phyloP scores from a whole-genome alignment of 495 filamentous ascomycete genomes.

The Pseudoneurospora amorphoporcata region DNA sequence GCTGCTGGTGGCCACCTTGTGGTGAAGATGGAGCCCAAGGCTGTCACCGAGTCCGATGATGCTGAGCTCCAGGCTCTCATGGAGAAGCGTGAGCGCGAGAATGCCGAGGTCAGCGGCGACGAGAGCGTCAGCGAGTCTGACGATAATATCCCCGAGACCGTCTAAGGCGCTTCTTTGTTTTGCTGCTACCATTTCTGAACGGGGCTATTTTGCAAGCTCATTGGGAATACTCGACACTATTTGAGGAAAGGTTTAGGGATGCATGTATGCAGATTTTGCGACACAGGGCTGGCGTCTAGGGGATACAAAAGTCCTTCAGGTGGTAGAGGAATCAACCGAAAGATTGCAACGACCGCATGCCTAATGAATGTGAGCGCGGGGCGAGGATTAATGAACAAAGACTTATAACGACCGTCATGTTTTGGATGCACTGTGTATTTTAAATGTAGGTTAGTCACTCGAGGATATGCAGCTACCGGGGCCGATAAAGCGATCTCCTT shows the following conservation, averaged over 20 bases:
- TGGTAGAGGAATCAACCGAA: conserved; percentile 4
- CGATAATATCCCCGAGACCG: conserved; percentile 50
- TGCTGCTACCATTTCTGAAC: background rate
- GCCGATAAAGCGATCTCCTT: background rate
- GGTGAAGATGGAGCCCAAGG: conserved; percentile 96
- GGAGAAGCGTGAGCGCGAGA: conserved; percentile 98
- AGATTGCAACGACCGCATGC: background rate
- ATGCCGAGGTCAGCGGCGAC: conserved; percentile 91
- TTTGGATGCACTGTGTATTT: background rate
- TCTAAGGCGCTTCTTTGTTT: conserved; percentile 16
- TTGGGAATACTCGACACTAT: background rate
- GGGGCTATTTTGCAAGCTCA: background rate
- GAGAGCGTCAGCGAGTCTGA: conserved; percentile 91
- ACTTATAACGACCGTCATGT: background rate
- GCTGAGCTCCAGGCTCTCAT: conserved; percentile 93
- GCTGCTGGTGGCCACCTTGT: conserved; percentile 64
- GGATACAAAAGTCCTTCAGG: conserved; percentile 11
- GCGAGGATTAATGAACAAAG: background rate
- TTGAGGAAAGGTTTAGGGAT: background rate
- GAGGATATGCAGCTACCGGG: background rate
- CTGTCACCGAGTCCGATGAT: conserved; percentile 96
- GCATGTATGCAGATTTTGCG: conserved; percentile 3
- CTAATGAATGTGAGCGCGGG: background rate
- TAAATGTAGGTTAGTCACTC: background rate
- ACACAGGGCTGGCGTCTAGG: conserved; percentile 7